phyloP scores from a whole-genome alignment of 208 protist species.

The Angomonas deanei region DNA sequence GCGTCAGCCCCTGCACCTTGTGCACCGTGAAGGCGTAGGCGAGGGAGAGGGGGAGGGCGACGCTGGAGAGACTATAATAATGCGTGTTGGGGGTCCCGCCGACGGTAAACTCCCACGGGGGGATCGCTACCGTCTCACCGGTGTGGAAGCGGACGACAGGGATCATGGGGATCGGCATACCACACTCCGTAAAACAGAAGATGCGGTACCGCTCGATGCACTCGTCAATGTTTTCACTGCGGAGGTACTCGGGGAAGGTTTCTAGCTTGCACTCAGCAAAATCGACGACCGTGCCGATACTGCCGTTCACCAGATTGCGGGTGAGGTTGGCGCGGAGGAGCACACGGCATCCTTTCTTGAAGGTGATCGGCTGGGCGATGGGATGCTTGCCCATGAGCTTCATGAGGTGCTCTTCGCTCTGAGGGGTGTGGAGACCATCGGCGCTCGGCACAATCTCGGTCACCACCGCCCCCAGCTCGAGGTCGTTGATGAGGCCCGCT shows the following conservation, averaged over 20 bases:
- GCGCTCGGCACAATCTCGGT: constrained; percentile 47
- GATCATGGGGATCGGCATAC: constrained; percentile 22
- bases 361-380: constrained; percentile 58
- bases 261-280: constrained; percentile 21
- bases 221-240: not conserved
- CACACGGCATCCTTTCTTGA: constrained; percentile 84
- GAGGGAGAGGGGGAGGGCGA: constrained; percentile 72
- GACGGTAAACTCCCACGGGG: constrained; percentile 45
- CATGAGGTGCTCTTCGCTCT: constrained; percentile 54
- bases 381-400: constrained; percentile 51
- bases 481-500: constrained; percentile 12
- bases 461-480: constrained; percentile 22
- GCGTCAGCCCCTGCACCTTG: constrained; percentile 88
- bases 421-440: constrained; percentile 73
- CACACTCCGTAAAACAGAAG: constrained; percentile 23
- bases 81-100: constrained; percentile 67
- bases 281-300: constrained; percentile 63
- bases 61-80: constrained; percentile 82
- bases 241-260: constrained; percentile 36
- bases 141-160: constrained; percentile 75
- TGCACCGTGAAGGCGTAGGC: constrained; percentile 90
- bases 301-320: constrained; percentile 79
- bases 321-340: constrained; percentile 89
- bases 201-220: constrained; percentile 3
- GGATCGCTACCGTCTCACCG: constrained; percentile 73